phyloP scores from a whole-genome alignment of 345 rosid species.

The Salix arbutifolia region DNA sequence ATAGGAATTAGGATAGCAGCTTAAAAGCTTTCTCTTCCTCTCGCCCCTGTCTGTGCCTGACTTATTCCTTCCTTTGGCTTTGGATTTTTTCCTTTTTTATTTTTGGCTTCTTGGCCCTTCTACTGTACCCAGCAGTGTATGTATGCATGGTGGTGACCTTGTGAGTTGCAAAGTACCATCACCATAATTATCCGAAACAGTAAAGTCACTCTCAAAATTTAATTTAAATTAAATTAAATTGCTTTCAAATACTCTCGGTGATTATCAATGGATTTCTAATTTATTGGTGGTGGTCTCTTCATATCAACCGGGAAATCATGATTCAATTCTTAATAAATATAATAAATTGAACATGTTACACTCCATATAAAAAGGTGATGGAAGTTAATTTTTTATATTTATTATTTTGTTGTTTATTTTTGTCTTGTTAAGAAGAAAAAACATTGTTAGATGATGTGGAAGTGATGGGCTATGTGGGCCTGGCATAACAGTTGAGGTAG shows the following conservation, averaged over 20 bases:
- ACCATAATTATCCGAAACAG: conserved; percentile 7
- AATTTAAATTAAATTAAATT: background rate
- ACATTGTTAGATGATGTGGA: no score
- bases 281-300: no score
- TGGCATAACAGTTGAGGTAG: no score
- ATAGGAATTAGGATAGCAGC: background rate
- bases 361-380: no score
- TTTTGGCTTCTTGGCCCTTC: conserved; percentile 5
- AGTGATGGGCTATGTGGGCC: no score
- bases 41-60: background rate
- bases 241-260: background rate
- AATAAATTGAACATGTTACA: no score
- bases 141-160: background rate
- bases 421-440: no score
- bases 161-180: background rate
- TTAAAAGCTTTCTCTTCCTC: background rate
- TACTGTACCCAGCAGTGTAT: background rate
- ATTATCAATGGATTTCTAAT: no score
- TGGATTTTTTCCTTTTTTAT: background rate
- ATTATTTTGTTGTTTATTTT: no score
- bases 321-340: no score
- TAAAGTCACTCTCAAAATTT: background rate
- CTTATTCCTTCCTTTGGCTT: background rate
- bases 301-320: no score
- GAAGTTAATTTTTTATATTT: no score